A percentile compares a stretch with the other conserved stretches of the same genome.
phyloP scores from a whole-genome alignment of 2,329 filamentous ascomycete genomes.

The Fusarium goolgardi region DNA sequence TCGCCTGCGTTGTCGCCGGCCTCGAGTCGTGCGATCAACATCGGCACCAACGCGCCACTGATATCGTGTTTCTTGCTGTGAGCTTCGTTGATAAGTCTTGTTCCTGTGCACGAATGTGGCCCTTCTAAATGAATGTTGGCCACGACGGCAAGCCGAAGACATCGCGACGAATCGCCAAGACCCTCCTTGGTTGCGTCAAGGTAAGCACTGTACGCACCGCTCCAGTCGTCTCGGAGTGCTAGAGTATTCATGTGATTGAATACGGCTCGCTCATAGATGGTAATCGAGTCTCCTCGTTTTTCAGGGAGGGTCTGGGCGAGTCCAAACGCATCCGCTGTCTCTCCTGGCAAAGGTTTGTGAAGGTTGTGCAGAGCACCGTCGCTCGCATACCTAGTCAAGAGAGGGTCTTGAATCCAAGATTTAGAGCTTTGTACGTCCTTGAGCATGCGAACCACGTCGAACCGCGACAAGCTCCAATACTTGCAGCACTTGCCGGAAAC shows the following conservation, averaged over 20 bases:
- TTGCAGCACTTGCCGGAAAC: constrained; percentile 49
- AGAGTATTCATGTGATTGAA: constrained; percentile 56
- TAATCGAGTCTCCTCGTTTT: constrained; percentile 34
- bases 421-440: constrained; percentile 45
- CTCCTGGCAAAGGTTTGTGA: constrained; percentile 38
- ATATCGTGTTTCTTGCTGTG: constrained; percentile 57
- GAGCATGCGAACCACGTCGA: constrained; percentile 43
- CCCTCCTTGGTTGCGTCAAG: constrained; percentile 39
- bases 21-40: constrained; percentile 55
- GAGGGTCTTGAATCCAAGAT: constrained; percentile 42
- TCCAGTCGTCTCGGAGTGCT: constrained; percentile 50
- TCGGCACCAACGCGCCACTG: constrained; percentile 53
- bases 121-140: constrained; percentile 54
- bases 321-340: constrained; percentile 19
- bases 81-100: constrained; percentile 55
- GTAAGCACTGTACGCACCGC: constrained; percentile 55
- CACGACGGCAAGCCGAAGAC: constrained; percentile 61
- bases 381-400: constrained; percentile 36
- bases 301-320: constrained; percentile 31
- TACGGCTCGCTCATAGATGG: constrained; percentile 39
- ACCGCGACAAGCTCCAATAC: constrained; percentile 50
- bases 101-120: constrained; percentile 49
- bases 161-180: constrained; percentile 54
- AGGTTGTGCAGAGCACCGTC: constrained; percentile 37
- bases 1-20: constrained; percentile 46